phyloP scores from a whole-genome alignment of 2,329 filamentous ascomycete genomes.

The Penicillium paneum region DNA sequence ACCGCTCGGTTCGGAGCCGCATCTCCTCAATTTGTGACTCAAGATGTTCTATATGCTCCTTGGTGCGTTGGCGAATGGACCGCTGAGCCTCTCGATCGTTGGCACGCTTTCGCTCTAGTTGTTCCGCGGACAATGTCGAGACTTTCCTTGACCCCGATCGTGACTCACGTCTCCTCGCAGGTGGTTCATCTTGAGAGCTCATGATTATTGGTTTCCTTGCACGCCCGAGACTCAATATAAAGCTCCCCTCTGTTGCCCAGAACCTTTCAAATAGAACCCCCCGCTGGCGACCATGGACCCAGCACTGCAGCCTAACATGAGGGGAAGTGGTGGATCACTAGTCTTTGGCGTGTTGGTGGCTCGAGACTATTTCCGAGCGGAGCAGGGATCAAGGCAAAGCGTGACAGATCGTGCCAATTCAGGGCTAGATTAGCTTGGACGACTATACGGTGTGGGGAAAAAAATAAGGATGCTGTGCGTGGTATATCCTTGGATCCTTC shows the following conservation, averaged over 20 bases:
- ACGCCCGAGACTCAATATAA: background rate
- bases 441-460: background rate
- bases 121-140: constrained; percentile 55
- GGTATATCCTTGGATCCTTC: background rate
- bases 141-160: constrained; percentile 58
- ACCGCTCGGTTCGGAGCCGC: constrained; percentile 49
- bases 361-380: constrained; percentile 12
- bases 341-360: constrained; percentile 7
- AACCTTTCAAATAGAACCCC: constrained; percentile 6
- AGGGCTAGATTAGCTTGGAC: background rate
- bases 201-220: constrained; percentile 7
- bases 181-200: constrained; percentile 26
- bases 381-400: constrained; percentile 10
- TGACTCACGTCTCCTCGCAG: constrained; percentile 41
- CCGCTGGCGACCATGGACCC: constrained; percentile 15
- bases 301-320: constrained; percentile 12
- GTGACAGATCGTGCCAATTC: constrained; percentile 7
- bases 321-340: constrained; percentile 4
- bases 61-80: constrained; percentile 58
- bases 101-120: constrained; percentile 58
- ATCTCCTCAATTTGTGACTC: constrained; percentile 51
- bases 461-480: background rate
- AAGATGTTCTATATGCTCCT: constrained; percentile 58
- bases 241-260: constrained; percentile 7
- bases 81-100: constrained; percentile 61